phyloP scores from a whole-genome alignment of 768 basidiomycete species.

The Tephrocybe sp. region DNA sequence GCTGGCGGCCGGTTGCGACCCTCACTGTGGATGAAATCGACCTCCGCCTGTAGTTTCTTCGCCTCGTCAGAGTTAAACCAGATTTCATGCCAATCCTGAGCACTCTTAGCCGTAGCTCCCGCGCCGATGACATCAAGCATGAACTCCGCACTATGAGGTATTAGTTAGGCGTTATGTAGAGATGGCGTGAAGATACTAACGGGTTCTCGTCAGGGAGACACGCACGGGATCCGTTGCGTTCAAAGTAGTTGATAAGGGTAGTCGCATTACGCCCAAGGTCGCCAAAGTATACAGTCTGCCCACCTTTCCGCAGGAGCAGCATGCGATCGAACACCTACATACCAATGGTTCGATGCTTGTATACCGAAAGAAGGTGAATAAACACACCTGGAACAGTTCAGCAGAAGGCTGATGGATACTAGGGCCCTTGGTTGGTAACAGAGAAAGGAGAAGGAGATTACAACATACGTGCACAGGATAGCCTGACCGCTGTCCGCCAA shows the following conservation, averaged over 20 bases:
- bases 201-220: constrained; percentile 76
- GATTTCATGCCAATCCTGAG: constrained; percentile 54
- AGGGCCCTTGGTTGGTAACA: neutral
- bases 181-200: constrained; percentile 30
- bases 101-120: constrained; percentile 59
- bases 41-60: constrained; percentile 30
- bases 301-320: constrained; percentile 77
- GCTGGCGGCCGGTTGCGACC: constrained; percentile 43
- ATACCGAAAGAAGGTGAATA: neutral
- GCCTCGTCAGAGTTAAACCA: constrained; percentile 59
- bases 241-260: constrained; percentile 74
- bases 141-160: constrained; percentile 49
- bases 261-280: constrained; percentile 64
- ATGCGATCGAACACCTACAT: constrained; percentile 72
- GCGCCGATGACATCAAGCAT: constrained; percentile 82
- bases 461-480: constrained; percentile 78
- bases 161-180: neutral
- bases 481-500: constrained; percentile 83
- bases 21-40: constrained; percentile 47
- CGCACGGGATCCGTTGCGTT: constrained; percentile 59
- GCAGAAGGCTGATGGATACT: constrained; percentile 73
- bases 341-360: neutral
- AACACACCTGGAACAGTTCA: constrained; percentile 65
- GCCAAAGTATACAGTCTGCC: constrained; percentile 73
- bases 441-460: neutral